These are phyloP conservation scores for Coniochaeta pulveracea DNA, from an alignment of 2,329 filamentous ascomycete genomes.

Conservation along the genomic window DNA sequence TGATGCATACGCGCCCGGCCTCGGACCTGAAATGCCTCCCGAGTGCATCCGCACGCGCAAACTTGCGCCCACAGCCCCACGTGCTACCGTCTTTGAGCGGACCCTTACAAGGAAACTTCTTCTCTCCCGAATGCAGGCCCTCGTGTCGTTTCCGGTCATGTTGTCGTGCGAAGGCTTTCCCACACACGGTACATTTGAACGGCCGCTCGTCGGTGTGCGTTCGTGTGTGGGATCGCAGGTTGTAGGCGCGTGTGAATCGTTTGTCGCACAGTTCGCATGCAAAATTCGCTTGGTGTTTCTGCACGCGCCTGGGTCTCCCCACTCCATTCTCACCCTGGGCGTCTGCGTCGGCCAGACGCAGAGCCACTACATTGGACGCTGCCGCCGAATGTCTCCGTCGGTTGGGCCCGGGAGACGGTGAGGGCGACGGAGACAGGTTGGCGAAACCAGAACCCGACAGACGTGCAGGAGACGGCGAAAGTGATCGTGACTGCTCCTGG, in stretches of 20 bases:
- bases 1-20: conserved; percentile 91
- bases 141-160: conserved; percentile 97
- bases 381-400: conserved; percentile 53
- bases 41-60: conserved; percentile 89
- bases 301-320: conserved; percentile 62
- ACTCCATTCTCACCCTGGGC: conserved; percentile 41
- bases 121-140: conserved; percentile 90
- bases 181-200: conserved; percentile 93
- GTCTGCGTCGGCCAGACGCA: conserved; percentile 64
- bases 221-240: conserved; percentile 84
- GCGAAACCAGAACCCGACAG: conserved; percentile 31
- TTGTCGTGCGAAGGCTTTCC: conserved; percentile 93
- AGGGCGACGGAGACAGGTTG: conserved; percentile 5
- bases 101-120: conserved; percentile 96
- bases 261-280: conserved; percentile 91
- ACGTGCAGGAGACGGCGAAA: conserved; percentile 51
- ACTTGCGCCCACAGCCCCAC: conserved; percentile 89
- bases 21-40: conserved; percentile 93
- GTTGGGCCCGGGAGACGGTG: conserved; percentile 28
- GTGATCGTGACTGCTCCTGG: conserved; percentile 40
- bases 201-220: conserved; percentile 96
- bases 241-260: conserved; percentile 92
- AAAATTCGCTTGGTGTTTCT: conserved; percentile 96
- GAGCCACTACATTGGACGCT: conserved; percentile 59
- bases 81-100: conserved; percentile 71